Conservation (phyloP, 805 yeast species). For the Jamesozyma lodderae region DNA sequence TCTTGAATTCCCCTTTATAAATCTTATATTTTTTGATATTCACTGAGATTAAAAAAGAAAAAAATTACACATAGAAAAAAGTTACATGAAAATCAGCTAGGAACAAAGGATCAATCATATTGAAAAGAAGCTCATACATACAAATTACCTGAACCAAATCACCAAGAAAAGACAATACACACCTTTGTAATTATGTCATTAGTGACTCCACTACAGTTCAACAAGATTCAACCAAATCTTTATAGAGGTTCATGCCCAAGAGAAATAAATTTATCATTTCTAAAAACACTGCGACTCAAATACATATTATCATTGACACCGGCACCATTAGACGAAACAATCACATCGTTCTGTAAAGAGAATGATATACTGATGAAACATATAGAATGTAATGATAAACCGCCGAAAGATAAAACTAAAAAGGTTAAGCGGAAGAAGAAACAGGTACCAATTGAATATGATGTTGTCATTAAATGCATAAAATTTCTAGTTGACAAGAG, state of each 20-base stretch:
- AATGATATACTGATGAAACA: slow-evolving; percentile 59
- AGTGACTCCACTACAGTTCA: slow-evolving; percentile 75
- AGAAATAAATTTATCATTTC: slow-evolving; percentile 57
- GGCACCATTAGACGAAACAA: slow-evolving; percentile 43
- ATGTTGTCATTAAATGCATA: slow-evolving; percentile 51
- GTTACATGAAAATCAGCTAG: too few species aligned
- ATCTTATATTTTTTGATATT: too few species aligned
- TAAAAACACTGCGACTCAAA: slow-evolving; percentile 53
- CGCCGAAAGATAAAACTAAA: slow-evolving; percentile 12
- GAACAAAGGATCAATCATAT: too few species aligned
- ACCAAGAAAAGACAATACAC: not conserved
- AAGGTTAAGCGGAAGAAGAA: slow-evolving; percentile 72
- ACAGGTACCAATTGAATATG: slow-evolving; percentile 69
- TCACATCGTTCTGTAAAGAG: slow-evolving; percentile 43
- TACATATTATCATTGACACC: slow-evolving; percentile 78
- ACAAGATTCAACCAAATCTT: slow-evolving; percentile 56
- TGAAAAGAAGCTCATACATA: too few species aligned
- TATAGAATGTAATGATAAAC: slow-evolving; percentile 26
- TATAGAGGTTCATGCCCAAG: slow-evolving; percentile 87
- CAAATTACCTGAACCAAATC: too few species aligned
- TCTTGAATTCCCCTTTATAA: too few species aligned
- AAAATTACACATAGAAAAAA: too few species aligned
- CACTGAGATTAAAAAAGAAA: too few species aligned
- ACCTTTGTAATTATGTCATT: slow-evolving; percentile 12
- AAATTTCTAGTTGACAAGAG: slow-evolving; percentile 49